Evolutionary conservation across 495 filamentous ascomycete genomes (phyloP).

Genomic region (Penicillium subrubescens): DNA sequence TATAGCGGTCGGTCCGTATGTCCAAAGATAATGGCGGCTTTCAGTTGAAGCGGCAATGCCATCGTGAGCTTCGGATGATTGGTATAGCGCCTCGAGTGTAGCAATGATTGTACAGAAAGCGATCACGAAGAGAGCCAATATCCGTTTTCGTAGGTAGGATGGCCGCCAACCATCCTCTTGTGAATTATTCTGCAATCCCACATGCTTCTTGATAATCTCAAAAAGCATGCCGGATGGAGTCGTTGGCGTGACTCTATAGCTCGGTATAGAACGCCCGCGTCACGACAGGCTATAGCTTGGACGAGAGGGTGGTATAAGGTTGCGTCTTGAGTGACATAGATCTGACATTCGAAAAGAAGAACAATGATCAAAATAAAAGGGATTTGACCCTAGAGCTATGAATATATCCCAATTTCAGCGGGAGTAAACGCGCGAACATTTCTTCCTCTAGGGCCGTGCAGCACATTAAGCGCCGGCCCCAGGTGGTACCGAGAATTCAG

Average conservation of each 20-base stretch:
- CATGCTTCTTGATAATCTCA: not conserved
- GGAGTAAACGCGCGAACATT: not conserved
- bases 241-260: not conserved
- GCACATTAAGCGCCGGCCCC: constrained; percentile 1
- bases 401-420: not conserved
- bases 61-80: constrained; percentile 18
- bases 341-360: not conserved
- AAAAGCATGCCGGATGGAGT: not conserved
- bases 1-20: constrained; percentile 35
- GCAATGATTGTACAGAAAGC: constrained; percentile 5
- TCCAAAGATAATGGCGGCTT: constrained; percentile 32
- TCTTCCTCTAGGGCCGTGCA: not conserved
- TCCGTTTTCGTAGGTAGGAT: constrained; percentile 7
- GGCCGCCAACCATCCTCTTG: constrained; percentile 7
- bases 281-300: not conserved
- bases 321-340: not conserved
- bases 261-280: not conserved
- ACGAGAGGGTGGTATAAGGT: not conserved
- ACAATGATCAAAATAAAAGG: not conserved
- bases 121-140: constrained; percentile 6
- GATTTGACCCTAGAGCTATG: not conserved
- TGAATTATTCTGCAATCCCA: not conserved
- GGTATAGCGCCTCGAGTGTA: constrained; percentile 10
- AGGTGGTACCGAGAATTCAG: not conserved
- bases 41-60: constrained; percentile 20